Conservation (phyloP, 495 filamentous ascomycete genomes). For the Amphirosellinia nigrospora region DNA sequence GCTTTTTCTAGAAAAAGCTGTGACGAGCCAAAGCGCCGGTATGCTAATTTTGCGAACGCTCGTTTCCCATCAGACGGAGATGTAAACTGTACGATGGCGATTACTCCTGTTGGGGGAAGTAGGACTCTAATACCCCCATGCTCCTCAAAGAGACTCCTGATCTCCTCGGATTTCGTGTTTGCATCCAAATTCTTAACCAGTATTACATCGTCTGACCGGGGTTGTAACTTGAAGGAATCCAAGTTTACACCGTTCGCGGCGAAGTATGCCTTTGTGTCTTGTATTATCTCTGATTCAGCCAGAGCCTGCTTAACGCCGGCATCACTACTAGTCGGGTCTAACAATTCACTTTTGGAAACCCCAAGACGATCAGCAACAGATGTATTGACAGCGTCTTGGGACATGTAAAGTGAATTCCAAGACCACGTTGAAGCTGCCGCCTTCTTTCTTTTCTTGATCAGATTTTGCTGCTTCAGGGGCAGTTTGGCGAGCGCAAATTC, state of each 20-base stretch:
- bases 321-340: conserved; percentile 92
- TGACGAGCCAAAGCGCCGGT: conserved; percentile 87
- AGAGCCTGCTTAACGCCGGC: conserved; percentile 95
- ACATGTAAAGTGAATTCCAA: conserved; percentile 99
- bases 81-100: conserved; percentile 88
- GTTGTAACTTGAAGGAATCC: conserved; percentile 81
- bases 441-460: conserved; percentile 80
- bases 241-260: conserved; percentile 84
- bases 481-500: conserved; percentile 87
- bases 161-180: conserved; percentile 72
- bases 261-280: conserved; percentile 94
- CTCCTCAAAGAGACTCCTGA: conserved; percentile 70
- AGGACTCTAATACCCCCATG: conserved; percentile 77
- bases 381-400: conserved; percentile 92
- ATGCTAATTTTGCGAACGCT: conserved; percentile 83
- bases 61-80: conserved; percentile 76
- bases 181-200: conserved; percentile 94
- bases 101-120: conserved; percentile 90
- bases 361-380: conserved; percentile 86
- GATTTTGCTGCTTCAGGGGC: conserved; percentile 90
- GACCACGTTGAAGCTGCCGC: conserved; percentile 81
- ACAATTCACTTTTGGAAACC: conserved; percentile 83
- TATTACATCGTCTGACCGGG: conserved; percentile 85
- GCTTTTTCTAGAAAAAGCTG: conserved; percentile 94
- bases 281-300: conserved; percentile 94